phyloP scores from a whole-genome alignment of 768 basidiomycete genomes.

The Suillus lakei region DNA sequence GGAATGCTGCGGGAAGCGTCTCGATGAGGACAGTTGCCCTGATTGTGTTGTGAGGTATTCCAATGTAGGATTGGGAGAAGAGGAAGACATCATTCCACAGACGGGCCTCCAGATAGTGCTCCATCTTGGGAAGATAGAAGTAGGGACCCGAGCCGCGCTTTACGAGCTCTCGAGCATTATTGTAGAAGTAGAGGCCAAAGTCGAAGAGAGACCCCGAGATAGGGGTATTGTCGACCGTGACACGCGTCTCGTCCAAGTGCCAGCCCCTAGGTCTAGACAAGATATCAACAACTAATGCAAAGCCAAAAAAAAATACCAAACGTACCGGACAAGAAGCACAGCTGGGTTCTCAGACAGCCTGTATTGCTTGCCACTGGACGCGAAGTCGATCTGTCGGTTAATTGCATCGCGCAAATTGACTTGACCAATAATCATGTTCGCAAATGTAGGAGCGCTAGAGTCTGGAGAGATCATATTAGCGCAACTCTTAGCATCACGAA shows the following conservation, averaged over 20 bases:
- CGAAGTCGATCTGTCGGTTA: constrained; percentile 87
- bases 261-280: constrained; percentile 86
- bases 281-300: constrained; percentile 5
- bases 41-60: constrained; percentile 85
- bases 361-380: constrained; percentile 86
- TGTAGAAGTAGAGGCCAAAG: constrained; percentile 96
- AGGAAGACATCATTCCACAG: constrained; percentile 98
- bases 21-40: constrained; percentile 96
- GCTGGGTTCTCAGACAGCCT: constrained; percentile 88
- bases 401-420: constrained; percentile 93
- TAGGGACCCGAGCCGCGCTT: constrained; percentile 90
- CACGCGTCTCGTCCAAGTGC: constrained; percentile 95
- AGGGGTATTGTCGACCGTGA: constrained; percentile 87
- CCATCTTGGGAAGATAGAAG: constrained; percentile 99
- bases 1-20: constrained; percentile 98
- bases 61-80: constrained; percentile 90
- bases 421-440: constrained; percentile 92
- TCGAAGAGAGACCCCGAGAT: constrained; percentile 95
- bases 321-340: constrained; percentile 87
- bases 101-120: constrained; percentile 95
- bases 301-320: constrained; percentile 20
- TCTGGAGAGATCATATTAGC: constrained; percentile 51
- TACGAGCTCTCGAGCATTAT: constrained; percentile 94
- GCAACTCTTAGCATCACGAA: too few relatives aligned
- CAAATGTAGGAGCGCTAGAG: constrained; percentile 91